Base-by-base conservation (phyloP, 345 rosid genomes). In the Streptanthus diversifolius region DNA sequence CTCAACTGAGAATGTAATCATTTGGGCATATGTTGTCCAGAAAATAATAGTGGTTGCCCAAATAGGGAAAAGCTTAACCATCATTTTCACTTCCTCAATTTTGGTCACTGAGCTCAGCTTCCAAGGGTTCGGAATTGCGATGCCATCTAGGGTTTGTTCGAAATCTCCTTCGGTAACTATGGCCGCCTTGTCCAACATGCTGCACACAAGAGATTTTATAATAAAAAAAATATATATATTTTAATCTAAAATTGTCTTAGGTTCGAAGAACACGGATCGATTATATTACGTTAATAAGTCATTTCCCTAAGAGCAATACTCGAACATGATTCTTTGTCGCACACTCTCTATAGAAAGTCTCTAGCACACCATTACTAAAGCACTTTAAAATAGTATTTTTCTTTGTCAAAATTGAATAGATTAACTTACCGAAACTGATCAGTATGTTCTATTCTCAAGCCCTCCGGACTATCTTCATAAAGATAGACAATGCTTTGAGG, bases 21-120 rank as follows among this genome's bases (percentile, higher is more conserved):
- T 84, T 79, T 90, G 91, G 6, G 93, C 89, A 68, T 83, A 77
- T 49, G 85, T 80, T 14, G 90, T 80, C 86, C 84, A 85, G 19
- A 87, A 87, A 1, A 87, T 61, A 45, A 87, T 83, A 63, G 88
- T 84, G n/a, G 90, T 82, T 61, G 89, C 86, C 88, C 90, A 84
- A 33, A 89, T 77, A 0, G 92, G 92, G 43, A 89, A 68, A 66
- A 87, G 78, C 35, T 71, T 71, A 5, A 81, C 49, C 74, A 87
- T 52, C 85, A 84, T 72, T 67, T 89, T 89, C 76, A 84, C 89
- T 71, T 87, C 89, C 70, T 89, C 92, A 9, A 87, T 81, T 73
- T 63, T 83, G 3, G 90, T 83, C 25, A 89, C 81, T 4, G 89
- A 58, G 39, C 84, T 74, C 37, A 85, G 66, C 60, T 65, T 64